Base-by-base conservation (phyloP, 2,329 filamentous ascomycete species). In the Nothopassalora personata region DNA sequence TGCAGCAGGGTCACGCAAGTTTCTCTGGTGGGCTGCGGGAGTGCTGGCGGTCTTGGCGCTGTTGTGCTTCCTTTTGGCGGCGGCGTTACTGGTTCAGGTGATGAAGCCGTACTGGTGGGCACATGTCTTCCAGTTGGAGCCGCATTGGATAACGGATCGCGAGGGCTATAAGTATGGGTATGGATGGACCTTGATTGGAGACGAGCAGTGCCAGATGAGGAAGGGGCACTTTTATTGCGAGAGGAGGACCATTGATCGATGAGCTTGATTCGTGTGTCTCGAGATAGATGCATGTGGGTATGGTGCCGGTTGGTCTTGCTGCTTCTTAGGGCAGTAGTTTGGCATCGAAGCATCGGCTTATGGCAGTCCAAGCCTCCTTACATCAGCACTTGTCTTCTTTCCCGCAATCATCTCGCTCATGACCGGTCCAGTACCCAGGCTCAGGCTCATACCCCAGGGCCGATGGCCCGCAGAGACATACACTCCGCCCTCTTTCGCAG, bases 381-480 rank as follows among this genome's bases (percentile, higher is more conserved):
- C 75, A 74, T 89, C 83, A 1, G 81, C 86, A 62, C 83, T 87
- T 53, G 63, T 15, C 15, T 53, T 55, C 55, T 52, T 19, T 1
- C 63, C 56, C 31, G 83, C 79, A 46, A 90, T 79, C 80, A 91
- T 79, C 74, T 91, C 88, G 85, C 39, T 91, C 57, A 80, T 68
- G 62, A 77, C 60, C 62, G 75, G 77, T 1, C 76, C 77, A 28
- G 93, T 97, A 1, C 83, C 94, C 1, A 93, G 91, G 0, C 86
- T 90, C 76, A 97, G 97, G 76, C 97, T 92, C n/a, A 97, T 96
- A 0, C 94, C 93, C 94, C 94, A 99, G 76, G 93, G 97, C 1
- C 91, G 96, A 77, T 99, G 94, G 0, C 94, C 94, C 0, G 90
- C 83, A 0, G 93, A 94, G 58, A 97, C 71, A 69, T 83, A 92